Base-by-base conservation (phyloP, 2,329 filamentous ascomycete species). In the Epichloe gansuensis region DNA sequence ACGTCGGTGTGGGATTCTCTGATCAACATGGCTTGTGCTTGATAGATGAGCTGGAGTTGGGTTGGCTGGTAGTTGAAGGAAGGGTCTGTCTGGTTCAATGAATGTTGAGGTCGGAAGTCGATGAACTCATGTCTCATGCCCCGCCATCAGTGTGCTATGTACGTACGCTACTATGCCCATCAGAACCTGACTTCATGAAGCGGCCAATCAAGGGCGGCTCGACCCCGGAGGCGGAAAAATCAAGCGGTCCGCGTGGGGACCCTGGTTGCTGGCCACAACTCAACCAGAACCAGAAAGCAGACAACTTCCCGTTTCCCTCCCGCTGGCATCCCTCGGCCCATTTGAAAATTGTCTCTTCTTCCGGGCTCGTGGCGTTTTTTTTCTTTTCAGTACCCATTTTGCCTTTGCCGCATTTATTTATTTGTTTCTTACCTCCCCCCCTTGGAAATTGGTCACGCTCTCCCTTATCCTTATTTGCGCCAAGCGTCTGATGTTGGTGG, bases 1-100 rank as follows among this genome's bases (percentile, higher is more conserved):
- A 79, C 73, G 58, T 80, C 76, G 54, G 68, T 66, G 60, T 75
- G 68, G 57, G 66, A 73, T 61, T 80, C 77, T 40, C 74, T 71
- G 63, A 80, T 73, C 60, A 79, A 64, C 77, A 80, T 61, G 57
- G 39, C 17, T 34, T 12, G 40, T n/a, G 34, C 1, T 21, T 48
- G 38, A 7, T 9, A 1, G 15, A 17, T 17, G 4, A 5, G 15
- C 38, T 40, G 15, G 38, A 21, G 9, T n/a, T 12, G 40, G 40
- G 11, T n/a, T 12, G 40, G 11, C 40, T 25, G 31, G 31, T 25
- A 25, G 23, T 25, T 25, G 23, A 25, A 25, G 23, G 23, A 25
- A 25, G 23, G 3, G 3, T 4, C 23, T 25, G 31, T 4, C 23
- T 25, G 31, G 31, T 31, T 4, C 31, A 31, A 31, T 31, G 31